Evolutionary conservation across 2,329 filamentous ascomycete species (phyloP).

Genomic region (Diaporthe velutina): DNA sequence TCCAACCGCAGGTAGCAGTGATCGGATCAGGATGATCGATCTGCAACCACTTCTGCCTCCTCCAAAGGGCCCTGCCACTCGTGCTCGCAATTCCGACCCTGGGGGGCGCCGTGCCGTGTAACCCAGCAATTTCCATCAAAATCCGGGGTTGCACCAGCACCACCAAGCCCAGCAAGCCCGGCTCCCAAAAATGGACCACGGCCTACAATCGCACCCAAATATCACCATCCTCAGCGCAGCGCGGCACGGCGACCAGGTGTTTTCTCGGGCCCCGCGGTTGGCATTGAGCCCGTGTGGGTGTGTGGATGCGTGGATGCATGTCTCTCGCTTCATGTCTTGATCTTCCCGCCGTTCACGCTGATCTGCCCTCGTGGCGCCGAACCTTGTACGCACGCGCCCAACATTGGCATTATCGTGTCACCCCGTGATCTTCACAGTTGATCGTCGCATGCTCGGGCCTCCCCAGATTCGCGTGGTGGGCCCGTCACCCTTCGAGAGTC

Average conservation of each 20-base stretch:
- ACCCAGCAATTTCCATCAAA: conserved; percentile 33
- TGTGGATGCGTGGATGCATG: neutral
- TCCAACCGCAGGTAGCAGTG: neutral
- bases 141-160: conserved; percentile 33
- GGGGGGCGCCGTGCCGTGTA: conserved; percentile 5
- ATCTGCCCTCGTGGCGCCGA: conserved; percentile 29
- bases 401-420: conserved; percentile 22
- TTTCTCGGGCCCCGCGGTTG: neutral
- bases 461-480: neutral
- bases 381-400: conserved; percentile 25
- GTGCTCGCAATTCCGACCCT: conserved; percentile 4
- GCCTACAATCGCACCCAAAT: neutral
- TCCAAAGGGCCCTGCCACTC: neutral
- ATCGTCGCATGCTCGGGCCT: conserved; percentile 2
- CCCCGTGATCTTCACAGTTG: conserved; percentile 26
- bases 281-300: neutral
- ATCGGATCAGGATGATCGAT: conserved; percentile 22
- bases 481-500: neutral
- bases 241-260: conserved; percentile 1
- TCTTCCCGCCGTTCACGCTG: neutral
- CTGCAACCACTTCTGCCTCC: neutral
- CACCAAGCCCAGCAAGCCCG: conserved; percentile 1
- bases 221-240: conserved; percentile 12
- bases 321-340: neutral
- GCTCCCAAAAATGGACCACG: conserved; percentile 25